phyloP scores from a whole-genome alignment of 2,329 filamentous ascomycete genomes.

The Polychaeton citri region DNA sequence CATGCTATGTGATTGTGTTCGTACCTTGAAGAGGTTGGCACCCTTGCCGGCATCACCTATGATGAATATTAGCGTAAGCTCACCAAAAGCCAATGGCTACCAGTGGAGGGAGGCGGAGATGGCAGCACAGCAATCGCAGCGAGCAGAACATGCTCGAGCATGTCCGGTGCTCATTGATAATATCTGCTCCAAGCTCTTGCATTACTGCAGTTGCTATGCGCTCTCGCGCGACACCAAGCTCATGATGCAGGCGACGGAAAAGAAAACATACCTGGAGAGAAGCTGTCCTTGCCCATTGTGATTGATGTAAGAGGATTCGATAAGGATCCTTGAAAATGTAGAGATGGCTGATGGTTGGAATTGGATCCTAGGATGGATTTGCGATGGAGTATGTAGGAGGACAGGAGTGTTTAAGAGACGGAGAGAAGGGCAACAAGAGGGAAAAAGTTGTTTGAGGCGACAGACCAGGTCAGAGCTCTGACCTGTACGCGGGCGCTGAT shows the following conservation, averaged over 20 bases:
- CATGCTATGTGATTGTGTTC: constrained; percentile 4
- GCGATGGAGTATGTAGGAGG: background rate
- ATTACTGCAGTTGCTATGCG: too few relatives aligned
- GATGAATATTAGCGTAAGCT: constrained; percentile 3
- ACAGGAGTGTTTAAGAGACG: constrained; percentile 1
- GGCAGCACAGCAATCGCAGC: too few relatives aligned
- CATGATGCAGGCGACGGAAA: constrained; percentile 2
- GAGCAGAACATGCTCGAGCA: too few relatives aligned
- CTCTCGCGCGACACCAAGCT: too few relatives aligned
- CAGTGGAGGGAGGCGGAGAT: too few relatives aligned
- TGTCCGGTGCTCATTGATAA: too few relatives aligned
- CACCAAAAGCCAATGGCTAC: too few relatives aligned
- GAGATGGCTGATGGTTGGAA: background rate
- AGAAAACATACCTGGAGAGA: constrained; percentile 20
- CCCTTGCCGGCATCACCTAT: constrained; percentile 89
- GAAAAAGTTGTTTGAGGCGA: constrained; percentile 6
- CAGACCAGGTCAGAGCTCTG: background rate
- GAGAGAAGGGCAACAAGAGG: constrained; percentile 1
- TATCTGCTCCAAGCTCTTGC: too few relatives aligned
- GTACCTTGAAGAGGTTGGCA: constrained; percentile 84
- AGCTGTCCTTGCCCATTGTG: constrained; percentile 26
- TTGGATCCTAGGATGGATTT: background rate
- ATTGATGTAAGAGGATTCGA: constrained; percentile 3
- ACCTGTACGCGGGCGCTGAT: background rate
- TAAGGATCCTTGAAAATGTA: constrained; percentile 5